Evolutionary conservation across 2,329 filamentous ascomycete genomes (phyloP).

Genomic region (Colletotrichum sp.): DNA sequence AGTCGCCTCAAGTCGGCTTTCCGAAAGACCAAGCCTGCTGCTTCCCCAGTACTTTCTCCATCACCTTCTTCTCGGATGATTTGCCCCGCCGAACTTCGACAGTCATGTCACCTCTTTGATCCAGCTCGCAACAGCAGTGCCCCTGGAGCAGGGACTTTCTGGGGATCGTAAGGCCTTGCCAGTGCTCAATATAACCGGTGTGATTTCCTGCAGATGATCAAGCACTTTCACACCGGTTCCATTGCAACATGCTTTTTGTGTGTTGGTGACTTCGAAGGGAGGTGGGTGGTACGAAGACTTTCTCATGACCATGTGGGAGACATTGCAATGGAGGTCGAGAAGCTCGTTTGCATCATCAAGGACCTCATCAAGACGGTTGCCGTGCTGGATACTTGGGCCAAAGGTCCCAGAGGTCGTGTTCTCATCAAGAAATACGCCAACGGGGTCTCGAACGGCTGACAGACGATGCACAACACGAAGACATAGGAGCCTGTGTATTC

Average conservation of each 20-base stretch:
- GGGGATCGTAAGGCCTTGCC: no score
- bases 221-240: background rate
- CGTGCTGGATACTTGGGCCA: no score
- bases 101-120: background rate
- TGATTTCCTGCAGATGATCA: background rate
- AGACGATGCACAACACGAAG: background rate
- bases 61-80: background rate
- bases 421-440: background rate
- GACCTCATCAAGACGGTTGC: no score
- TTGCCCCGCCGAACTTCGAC: background rate
- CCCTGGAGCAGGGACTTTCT: no score
- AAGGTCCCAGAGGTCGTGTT: background rate
- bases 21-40: no score
- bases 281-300: background rate
- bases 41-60: background rate
- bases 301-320: no score
- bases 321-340: no score
- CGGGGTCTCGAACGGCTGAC: background rate
- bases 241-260: background rate
- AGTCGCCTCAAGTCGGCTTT: no score
- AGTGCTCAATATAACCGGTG: background rate
- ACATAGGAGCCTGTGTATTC: no score
- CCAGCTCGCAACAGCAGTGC: background rate
- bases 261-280: background rate
- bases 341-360: no score